These are phyloP conservation scores for Ensete ventricosum DNA, from an alignment of 176 grass and related monocot species.

Conservation along the genomic window DNA sequence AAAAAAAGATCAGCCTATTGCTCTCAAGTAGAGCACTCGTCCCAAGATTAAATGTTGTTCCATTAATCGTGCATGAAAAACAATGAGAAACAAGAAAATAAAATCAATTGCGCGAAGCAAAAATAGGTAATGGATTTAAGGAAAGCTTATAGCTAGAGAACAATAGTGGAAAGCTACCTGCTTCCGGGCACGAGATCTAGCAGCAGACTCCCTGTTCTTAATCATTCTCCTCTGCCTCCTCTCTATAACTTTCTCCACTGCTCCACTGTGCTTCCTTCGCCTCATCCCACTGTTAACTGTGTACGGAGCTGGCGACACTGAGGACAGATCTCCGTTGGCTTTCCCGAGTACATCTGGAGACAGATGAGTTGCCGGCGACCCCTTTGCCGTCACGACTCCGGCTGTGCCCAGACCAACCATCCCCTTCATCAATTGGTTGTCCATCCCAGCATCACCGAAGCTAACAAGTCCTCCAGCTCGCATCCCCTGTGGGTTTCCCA, in stretches of 20 bases:
- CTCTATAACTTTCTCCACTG: constrained; percentile 52
- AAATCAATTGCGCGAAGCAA: background rate
- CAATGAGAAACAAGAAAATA: background rate
- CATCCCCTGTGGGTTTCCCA: background rate
- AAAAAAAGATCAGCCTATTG: too few species aligned
- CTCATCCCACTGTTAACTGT: constrained; percentile 21
- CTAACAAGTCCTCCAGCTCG: background rate
- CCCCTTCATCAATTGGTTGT: background rate
- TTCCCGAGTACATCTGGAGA: background rate
- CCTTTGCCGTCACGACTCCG: background rate
- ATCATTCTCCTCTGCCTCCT: constrained; percentile 5
- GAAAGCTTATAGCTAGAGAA: background rate
- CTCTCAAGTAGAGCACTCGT: too few species aligned
- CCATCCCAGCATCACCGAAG: background rate
- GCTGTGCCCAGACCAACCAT: background rate
- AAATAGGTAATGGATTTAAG: background rate
- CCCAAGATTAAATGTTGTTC: too few species aligned
- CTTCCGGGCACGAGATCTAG: constrained; percentile 7
- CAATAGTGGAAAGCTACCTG: background rate
- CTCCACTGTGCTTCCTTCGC: constrained; percentile 38
- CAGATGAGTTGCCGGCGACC: background rate
- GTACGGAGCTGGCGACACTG: background rate
- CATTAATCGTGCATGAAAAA: too few species aligned
- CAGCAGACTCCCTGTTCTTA: constrained; percentile 8
- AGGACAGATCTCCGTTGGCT: background rate